Evolutionary conservation across 768 basidiomycete species (phyloP).

Genomic region (Paxillus rubicundulus): DNA sequence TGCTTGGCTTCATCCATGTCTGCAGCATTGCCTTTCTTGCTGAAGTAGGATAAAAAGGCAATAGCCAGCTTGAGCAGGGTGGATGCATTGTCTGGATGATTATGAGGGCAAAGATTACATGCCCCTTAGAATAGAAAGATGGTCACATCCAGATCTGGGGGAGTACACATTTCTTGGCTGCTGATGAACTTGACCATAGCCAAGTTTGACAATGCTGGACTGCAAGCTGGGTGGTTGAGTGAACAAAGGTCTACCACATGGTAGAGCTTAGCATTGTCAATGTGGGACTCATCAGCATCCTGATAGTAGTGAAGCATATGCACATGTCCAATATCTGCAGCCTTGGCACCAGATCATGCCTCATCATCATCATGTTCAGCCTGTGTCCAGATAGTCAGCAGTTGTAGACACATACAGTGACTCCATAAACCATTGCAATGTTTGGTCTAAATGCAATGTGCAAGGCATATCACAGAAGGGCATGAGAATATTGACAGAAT

Average conservation of each 20-base stretch:
- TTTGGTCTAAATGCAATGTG: too few relatives aligned
- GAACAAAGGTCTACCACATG: slow-evolving; percentile 3
- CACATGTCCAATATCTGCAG: slow-evolving; percentile 1
- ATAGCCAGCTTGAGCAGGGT: slow-evolving; percentile 4
- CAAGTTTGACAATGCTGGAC: too few relatives aligned
- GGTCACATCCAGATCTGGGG: neutral
- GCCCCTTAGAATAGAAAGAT: slow-evolving; percentile 7
- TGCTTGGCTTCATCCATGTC: neutral
- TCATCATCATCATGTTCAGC: neutral
- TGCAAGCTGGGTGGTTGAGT: too few relatives aligned
- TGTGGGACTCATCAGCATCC: neutral
- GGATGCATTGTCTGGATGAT: slow-evolving; percentile 6
- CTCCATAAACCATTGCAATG: too few relatives aligned
- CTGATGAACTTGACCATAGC: too few relatives aligned
- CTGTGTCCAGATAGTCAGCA: too few relatives aligned
- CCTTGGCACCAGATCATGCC: neutral
- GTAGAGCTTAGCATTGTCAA: too few relatives aligned
- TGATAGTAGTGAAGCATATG: neutral
- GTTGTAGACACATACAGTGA: too few relatives aligned
- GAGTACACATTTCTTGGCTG: too few relatives aligned
- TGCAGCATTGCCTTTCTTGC: neutral
- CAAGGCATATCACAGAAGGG: too few relatives aligned
- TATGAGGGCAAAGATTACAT: slow-evolving; percentile 1
- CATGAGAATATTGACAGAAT: too few relatives aligned
- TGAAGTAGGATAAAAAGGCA: slow-evolving; percentile 1